phyloP scores from a whole-genome alignment of 2,329 filamentous ascomycete genomes.

The Alternaria triticina region DNA sequence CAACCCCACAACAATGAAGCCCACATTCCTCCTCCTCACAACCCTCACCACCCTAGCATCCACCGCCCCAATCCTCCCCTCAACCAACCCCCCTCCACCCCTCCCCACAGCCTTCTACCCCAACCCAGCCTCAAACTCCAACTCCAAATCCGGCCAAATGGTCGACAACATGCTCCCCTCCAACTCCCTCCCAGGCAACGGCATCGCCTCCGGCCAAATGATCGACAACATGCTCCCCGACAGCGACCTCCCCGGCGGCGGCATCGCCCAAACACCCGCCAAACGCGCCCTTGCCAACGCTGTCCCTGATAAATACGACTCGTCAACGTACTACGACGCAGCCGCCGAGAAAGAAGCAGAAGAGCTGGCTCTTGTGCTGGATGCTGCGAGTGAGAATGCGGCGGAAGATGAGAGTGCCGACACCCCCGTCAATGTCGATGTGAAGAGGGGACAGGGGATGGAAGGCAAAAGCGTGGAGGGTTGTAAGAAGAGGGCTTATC shows the following conservation, averaged over 20 bases:
- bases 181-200: background rate
- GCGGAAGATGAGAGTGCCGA: background rate
- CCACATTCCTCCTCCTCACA: background rate
- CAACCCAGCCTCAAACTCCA: background rate
- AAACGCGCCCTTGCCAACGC: background rate
- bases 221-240: background rate
- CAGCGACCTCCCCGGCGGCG: background rate
- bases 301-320: background rate
- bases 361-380: background rate
- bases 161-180: background rate
- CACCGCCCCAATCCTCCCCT: background rate
- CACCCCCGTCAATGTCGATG: no score
- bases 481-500: background rate
- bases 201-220: background rate
- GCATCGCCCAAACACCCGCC: background rate
- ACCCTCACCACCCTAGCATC: background rate
- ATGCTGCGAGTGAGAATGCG: background rate
- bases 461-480: background rate
- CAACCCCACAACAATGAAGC: background rate
- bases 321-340: background rate
- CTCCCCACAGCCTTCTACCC: background rate
- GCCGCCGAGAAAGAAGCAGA: background rate
- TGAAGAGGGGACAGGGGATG: background rate
- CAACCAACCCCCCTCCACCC: background rate
- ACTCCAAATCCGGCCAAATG: background rate